Percentiles rank a stretch among this genome's conserved stretches.
These are phyloP conservation scores for Sclerotiophoma versabilis DNA, from an alignment of 2,329 filamentous ascomycete species.

Conservation along the genomic window DNA sequence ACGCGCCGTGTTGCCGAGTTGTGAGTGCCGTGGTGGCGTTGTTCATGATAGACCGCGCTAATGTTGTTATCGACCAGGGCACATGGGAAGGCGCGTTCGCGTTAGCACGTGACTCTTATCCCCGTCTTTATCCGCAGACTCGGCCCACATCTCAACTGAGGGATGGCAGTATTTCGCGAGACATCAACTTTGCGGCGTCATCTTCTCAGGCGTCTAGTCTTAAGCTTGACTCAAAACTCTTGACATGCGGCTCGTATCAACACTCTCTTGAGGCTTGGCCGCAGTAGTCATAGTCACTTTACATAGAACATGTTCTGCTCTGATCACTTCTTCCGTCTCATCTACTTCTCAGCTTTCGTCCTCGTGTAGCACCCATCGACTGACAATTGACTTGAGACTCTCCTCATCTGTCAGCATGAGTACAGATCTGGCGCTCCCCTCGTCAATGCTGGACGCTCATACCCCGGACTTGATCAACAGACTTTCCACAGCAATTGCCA, in stretches of 20 bases:
- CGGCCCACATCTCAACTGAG: conserved; percentile 6
- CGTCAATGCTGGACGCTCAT: conserved; percentile 22
- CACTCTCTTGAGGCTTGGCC: neutral
- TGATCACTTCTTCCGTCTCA: neutral
- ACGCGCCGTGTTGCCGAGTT: conserved; percentile 17
- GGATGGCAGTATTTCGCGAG: conserved; percentile 16
- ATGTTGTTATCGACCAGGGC: conserved; percentile 28
- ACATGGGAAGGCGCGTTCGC: neutral
- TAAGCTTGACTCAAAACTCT: neutral
- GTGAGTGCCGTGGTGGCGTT: conserved; percentile 32
- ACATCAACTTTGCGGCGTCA: neutral
- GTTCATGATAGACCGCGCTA: conserved; percentile 16
- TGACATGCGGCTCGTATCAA: neutral
- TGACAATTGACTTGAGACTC: neutral
- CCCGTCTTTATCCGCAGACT: neutral
- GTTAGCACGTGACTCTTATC: conserved; percentile 35
- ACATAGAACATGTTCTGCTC: neutral
- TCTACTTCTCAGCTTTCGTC: neutral
- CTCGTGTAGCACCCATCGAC: neutral
- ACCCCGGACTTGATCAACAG: conserved; percentile 22
- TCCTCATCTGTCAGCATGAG: neutral
- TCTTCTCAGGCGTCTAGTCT: neutral
- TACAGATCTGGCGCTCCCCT: neutral
- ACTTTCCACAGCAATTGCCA: conserved; percentile 35
- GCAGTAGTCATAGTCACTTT: neutral